Conservation (phyloP, 192 early-diverging fungal species). For the Coemansia sp. region DNA sequence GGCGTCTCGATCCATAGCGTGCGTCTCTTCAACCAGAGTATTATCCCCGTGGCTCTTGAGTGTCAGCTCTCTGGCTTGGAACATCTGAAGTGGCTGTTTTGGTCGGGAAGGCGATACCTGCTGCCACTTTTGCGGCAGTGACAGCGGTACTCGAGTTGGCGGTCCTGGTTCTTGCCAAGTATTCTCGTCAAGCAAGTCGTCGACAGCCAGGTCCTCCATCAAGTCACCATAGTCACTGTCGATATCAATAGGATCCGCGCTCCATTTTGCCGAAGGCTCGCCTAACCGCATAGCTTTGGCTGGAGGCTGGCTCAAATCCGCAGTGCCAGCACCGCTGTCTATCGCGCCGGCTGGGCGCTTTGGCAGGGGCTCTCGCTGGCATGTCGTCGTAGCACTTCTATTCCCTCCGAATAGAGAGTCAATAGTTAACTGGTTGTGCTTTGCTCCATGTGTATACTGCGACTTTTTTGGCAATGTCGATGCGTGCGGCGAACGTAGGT, state of each 20-base stretch:
- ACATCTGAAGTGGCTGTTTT: conserved; percentile 6
- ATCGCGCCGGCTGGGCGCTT: conserved; percentile 6
- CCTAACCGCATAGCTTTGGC: conserved; percentile 10
- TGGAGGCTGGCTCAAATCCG: conserved; percentile 9
- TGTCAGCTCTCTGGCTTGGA: conserved; percentile 21
- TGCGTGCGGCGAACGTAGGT: background rate
- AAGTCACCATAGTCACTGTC: conserved; percentile 35
- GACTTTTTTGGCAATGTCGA: background rate
- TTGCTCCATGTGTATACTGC: conserved; percentile 9
- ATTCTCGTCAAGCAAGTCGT: conserved; percentile 12
- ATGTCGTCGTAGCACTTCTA: background rate
- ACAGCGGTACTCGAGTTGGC: background rate
- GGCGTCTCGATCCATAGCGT: conserved; percentile 29
- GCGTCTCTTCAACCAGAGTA: conserved; percentile 30
- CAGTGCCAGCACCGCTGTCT: background rate
- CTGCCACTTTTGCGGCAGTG: background rate
- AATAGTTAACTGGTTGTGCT: conserved; percentile 30
- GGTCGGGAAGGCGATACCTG: background rate
- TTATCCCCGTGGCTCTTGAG: conserved; percentile 44
- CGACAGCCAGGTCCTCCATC: conserved; percentile 14
- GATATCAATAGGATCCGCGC: conserved; percentile 19
- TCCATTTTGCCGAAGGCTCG: background rate
- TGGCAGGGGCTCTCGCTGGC: background rate
- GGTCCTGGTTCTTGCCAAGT: background rate
- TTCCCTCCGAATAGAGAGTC: conserved; percentile 30